Conservation (phyloP, 768 basidiomycete genomes). For the Pilatotrama ljubarskyi region DNA sequence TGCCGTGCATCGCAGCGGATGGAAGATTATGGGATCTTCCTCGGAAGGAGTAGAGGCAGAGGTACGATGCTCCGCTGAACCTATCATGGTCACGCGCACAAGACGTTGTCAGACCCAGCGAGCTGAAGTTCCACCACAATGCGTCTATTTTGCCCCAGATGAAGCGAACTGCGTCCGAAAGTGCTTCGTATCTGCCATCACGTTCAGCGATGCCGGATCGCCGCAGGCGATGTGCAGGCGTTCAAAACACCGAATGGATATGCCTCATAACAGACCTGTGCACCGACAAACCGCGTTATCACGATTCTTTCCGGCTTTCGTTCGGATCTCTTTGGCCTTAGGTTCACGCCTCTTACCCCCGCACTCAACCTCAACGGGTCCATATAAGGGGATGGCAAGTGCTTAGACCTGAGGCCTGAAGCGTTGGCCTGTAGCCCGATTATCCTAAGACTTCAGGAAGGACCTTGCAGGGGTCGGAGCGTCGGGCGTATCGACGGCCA, state of each 20-base stretch:
- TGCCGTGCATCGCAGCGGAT: neutral
- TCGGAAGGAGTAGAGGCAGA: slow-evolving; percentile 3
- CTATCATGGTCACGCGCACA: neutral
- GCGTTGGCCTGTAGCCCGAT: too few relatives aligned
- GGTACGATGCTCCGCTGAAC: neutral
- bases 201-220: neutral
- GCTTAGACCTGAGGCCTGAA: too few relatives aligned
- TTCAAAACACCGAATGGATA: neutral
- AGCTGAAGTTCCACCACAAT: neutral
- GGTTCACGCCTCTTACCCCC: too few relatives aligned
- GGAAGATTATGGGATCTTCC: slow-evolving; percentile 14
- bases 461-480: too few relatives aligned
- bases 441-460: too few relatives aligned
- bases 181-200: neutral
- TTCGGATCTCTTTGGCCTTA: too few relatives aligned
- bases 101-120: neutral
- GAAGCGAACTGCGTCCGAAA: neutral
- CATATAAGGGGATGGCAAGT: too few relatives aligned
- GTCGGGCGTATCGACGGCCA: too few relatives aligned
- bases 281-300: too few relatives aligned
- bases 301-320: too few relatives aligned
- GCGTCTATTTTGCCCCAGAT: neutral
- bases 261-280: neutral
- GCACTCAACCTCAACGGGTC: too few relatives aligned
- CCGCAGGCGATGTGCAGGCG: neutral